A percentile compares a stretch with the other conserved stretches of the same genome.
These are phyloP conservation scores for Colletotrichum ledebouriae DNA, from an alignment of 2,329 filamentous ascomycete species.

Conservation along the genomic window DNA sequence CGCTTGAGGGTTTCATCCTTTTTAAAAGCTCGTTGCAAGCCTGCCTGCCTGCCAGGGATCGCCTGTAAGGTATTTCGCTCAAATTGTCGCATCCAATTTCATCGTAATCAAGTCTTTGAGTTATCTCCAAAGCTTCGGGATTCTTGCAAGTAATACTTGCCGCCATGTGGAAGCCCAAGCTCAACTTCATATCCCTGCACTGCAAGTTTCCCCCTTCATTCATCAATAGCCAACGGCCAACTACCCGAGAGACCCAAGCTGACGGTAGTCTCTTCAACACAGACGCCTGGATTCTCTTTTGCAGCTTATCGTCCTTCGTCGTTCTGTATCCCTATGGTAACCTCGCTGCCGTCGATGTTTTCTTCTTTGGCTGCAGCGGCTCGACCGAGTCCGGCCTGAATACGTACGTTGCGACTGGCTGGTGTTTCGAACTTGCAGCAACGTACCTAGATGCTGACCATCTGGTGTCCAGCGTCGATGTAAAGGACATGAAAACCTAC, in stretches of 20 bases:
- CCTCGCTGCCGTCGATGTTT: constrained; percentile 59
- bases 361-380: constrained; percentile 63
- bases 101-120: no score
- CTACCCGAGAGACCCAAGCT: neutral
- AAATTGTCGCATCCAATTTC: no score
- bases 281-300: constrained; percentile 24
- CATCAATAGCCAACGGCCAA: neutral
- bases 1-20: no score
- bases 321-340: constrained; percentile 50
- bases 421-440: neutral
- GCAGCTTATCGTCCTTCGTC: constrained; percentile 6
- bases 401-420: constrained; percentile 52
- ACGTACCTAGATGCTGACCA: neutral
- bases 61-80: no score
- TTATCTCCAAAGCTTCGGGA: no score
- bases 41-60: no score
- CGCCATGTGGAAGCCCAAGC: constrained; percentile 4
- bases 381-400: constrained; percentile 66
- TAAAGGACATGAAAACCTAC: constrained; percentile 62
- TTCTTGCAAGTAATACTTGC: no score
- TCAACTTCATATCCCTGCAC: constrained; percentile 9
- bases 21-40: no score
- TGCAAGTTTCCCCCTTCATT: neutral
- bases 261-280: neutral
- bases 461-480: constrained; percentile 57